phyloP scores from a whole-genome alignment of 768 basidiomycete species.

The Collybiopsis confluens region DNA sequence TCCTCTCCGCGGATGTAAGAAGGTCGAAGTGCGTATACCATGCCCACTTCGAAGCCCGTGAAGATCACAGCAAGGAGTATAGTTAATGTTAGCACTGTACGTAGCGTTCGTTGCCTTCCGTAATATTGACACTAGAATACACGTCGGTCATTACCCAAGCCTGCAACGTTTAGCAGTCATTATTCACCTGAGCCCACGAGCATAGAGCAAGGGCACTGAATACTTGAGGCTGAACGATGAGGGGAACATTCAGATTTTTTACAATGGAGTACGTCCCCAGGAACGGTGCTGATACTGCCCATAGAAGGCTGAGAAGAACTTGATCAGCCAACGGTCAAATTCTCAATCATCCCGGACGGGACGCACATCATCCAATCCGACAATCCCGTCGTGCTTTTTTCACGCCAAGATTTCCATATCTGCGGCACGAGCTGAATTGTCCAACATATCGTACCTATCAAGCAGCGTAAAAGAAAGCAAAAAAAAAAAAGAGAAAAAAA shows the following conservation, averaged over 20 bases:
- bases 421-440: constrained; percentile 66
- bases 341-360: constrained; percentile 15
- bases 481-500: too few species aligned
- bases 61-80: constrained; percentile 37
- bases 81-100: constrained; percentile 29
- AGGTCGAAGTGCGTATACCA: constrained; percentile 57
- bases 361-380: constrained; percentile 61
- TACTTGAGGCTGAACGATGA: constrained; percentile 64
- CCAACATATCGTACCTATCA: constrained; percentile 63
- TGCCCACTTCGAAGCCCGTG: constrained; percentile 54
- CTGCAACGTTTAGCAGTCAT: neutral
- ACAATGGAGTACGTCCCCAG: constrained; percentile 67
- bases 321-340: neutral
- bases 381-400: constrained; percentile 65
- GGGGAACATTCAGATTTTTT: constrained; percentile 65
- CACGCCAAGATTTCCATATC: constrained; percentile 66
- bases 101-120: constrained; percentile 33
- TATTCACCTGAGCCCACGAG: constrained; percentile 6
- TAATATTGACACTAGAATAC: constrained; percentile 73
- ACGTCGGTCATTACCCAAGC: constrained; percentile 49
- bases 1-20: constrained; percentile 24
- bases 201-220: constrained; percentile 34
- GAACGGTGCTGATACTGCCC: constrained; percentile 56
- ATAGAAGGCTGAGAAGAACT: constrained; percentile 40
- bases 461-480: too few species aligned